A percentile compares a stretch with the other conserved stretches of the same genome.
These are phyloP conservation scores for Tirmania nivea DNA, from an alignment of 495 filamentous ascomycete species.

Conservation along the genomic window DNA sequence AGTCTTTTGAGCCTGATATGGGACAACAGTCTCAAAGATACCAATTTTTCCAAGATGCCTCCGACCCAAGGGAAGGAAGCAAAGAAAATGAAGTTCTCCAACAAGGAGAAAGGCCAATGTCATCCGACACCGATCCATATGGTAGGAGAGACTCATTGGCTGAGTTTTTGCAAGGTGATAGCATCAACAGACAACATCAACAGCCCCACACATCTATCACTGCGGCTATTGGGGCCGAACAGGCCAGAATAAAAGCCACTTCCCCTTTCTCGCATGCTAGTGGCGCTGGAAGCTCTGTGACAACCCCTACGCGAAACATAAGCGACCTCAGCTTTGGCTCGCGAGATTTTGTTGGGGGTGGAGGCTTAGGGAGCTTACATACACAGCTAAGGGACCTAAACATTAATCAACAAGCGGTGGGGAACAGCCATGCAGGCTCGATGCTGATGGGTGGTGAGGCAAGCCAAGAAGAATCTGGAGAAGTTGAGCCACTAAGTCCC, in stretches of 20 bases:
- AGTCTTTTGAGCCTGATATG: conserved; percentile 48
- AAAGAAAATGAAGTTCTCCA: conserved; percentile 24
- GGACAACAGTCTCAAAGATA: conserved; percentile 49
- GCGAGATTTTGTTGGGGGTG: conserved; percentile 14
- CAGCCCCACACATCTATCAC: conserved; percentile 25
- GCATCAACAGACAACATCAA: conserved; percentile 28
- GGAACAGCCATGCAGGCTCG: conserved; percentile 27
- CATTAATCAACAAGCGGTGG: conserved; percentile 19
- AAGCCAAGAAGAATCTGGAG: conserved; percentile 28
- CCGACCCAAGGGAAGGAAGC: too few relatives aligned
- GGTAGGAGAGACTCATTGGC: conserved; percentile 34
- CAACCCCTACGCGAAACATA: conserved; percentile 32
- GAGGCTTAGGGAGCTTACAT: conserved; percentile 12
- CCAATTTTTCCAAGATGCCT: conserved; percentile 30
- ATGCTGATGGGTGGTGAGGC: conserved; percentile 28
- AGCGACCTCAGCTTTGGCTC: conserved; percentile 38
- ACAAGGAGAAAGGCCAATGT: conserved; percentile 32
- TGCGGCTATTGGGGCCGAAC: conserved; percentile 22
- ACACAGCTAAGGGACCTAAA: conserved; percentile 18
- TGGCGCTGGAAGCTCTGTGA: conserved; percentile 19
- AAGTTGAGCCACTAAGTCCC: conserved; percentile 55
- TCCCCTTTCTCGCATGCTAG: conserved; percentile 30
- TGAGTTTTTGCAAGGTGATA: conserved; percentile 33
- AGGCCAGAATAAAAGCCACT: conserved; percentile 33
- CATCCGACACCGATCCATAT: conserved; percentile 63